Evolutionary conservation across 371 early-diverging fungal genomes (phyloP).

Genomic region (Mucor indicus): DNA sequence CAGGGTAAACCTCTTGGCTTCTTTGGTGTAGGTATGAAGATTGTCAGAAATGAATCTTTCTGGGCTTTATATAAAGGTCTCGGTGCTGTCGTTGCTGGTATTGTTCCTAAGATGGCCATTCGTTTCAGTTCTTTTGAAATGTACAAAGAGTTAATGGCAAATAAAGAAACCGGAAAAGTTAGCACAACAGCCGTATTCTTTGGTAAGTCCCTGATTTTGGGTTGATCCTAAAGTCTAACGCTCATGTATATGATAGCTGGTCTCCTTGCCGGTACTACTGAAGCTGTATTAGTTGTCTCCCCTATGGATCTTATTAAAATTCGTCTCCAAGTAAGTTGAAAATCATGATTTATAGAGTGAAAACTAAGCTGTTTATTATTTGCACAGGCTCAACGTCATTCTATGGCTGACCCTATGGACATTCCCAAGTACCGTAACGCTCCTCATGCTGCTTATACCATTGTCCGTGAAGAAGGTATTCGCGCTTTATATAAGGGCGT

Average conservation of each 20-base stretch:
- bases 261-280: constrained; percentile 92
- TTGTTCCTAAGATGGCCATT: constrained; percentile 99
- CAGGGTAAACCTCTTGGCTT: constrained; percentile 62
- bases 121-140: constrained; percentile 94
- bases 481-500: constrained; percentile 93
- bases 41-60: constrained; percentile 86
- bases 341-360: neutral
- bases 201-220: too few relatives aligned
- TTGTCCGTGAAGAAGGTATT: constrained; percentile 90
- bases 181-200: constrained; percentile 74
- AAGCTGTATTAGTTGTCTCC: constrained; percentile 92
- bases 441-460: constrained; percentile 88
- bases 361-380: too few relatives aligned
- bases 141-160: constrained; percentile 82
- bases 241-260: constrained; percentile 67
- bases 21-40: constrained; percentile 79
- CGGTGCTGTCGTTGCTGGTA: constrained; percentile 97
- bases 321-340: constrained; percentile 71
- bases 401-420: constrained; percentile 96
- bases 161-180: constrained; percentile 68
- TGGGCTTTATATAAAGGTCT: constrained; percentile 96
- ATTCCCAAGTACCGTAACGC: constrained; percentile 96
- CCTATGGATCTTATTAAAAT: constrained; percentile 98
- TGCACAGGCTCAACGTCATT: constrained; percentile 88
- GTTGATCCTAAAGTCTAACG: too few relatives aligned